A percentile compares a stretch with the other conserved stretches of the same genome.
phyloP scores from a whole-genome alignment of 441 rosid genomes.

The Gossypium lobatum region DNA sequence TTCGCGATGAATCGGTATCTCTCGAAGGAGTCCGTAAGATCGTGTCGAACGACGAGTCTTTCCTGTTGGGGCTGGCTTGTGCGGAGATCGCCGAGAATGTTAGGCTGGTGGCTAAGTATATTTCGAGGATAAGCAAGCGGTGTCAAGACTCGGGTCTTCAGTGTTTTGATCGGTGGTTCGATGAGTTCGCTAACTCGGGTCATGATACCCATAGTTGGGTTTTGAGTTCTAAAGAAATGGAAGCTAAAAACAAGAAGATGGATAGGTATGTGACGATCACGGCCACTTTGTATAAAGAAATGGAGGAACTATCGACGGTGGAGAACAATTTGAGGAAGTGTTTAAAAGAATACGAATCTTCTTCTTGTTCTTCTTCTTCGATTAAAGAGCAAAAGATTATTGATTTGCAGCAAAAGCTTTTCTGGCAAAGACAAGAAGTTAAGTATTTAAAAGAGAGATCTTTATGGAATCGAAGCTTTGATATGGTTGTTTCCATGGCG shows the following conservation, averaged over 20 bases:
- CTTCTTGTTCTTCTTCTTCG: neutral
- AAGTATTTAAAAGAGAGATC: slow-evolving; percentile 78
- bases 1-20: slow-evolving; percentile 59
- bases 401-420: slow-evolving; percentile 61
- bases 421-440: slow-evolving; percentile 71
- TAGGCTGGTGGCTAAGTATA: slow-evolving; percentile 41
- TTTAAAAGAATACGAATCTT: slow-evolving; percentile 24
- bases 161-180: slow-evolving; percentile 43
- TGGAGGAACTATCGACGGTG: slow-evolving; percentile 57
- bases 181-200: slow-evolving; percentile 65
- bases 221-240: slow-evolving; percentile 57
- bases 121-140: slow-evolving; percentile 51
- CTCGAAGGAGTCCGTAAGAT: slow-evolving; percentile 36
- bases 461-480: slow-evolving; percentile 79
- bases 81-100: slow-evolving; percentile 74
- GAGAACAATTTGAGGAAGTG: slow-evolving; percentile 52
- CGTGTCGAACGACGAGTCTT: slow-evolving; percentile 1
- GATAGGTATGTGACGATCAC: slow-evolving; percentile 69
- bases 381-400: slow-evolving; percentile 48
- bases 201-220: slow-evolving; percentile 63
- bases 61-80: slow-evolving; percentile 57
- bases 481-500: slow-evolving; percentile 46
- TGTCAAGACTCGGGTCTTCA: slow-evolving; percentile 44
- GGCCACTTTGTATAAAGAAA: slow-evolving; percentile 62
- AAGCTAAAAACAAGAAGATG: slow-evolving; percentile 58